Base-by-base conservation (phyloP, 164 flowering plant species). In the Vitis vinifera region DNA sequence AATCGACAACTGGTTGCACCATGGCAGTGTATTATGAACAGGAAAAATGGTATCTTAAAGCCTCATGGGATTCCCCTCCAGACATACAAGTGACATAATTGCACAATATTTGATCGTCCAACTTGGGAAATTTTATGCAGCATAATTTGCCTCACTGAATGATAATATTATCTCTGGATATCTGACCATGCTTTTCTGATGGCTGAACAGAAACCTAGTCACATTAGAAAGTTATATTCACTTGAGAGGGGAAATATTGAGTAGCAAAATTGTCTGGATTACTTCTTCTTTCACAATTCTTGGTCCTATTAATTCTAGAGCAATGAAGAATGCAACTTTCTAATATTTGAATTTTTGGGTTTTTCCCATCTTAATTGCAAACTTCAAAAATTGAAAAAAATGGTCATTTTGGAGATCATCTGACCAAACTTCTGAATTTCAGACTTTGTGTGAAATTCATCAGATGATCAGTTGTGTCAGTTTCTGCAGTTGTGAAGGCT, bases 401-500 rank as follows among this genome's bases (percentile, higher is more conserved):
- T 23, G 2, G 27, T 23, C 27, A 23, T 23, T 23, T 23, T 23
- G 27, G 27, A 1, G 27, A 6, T 37, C 44, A 37, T 37, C 44
- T 3, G 44, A 37, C 7, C 44, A 37, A 37, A 37, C 44, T 37
- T 37, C 27, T 2, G 27, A 37, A 37, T 37, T 37, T 37, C 27
- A 23, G 44, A 37, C 44, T 37, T 37, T 37, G 50, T 59, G 37
- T 4, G 16, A 53, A 13, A 23, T 23, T 23, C 56, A 5, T 61
- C 44, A 30, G 29, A 31, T 31, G 4, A 10, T 61, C 64, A 23
- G 27, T 23, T 30, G 15, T 37, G 12, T 9, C n/a, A 4, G 31
- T 30, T 23, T 61, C 64, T 61, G 64, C 64, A 61, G 5, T 61
- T 61, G 50, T 27, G 7, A n/a, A 30, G 64, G 17, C 44, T 61